Evolutionary conservation across 116 monocot genomes (phyloP), one percentile per base, ranked within the genome.

Genomic region (Posidonia oceanica): DNA sequence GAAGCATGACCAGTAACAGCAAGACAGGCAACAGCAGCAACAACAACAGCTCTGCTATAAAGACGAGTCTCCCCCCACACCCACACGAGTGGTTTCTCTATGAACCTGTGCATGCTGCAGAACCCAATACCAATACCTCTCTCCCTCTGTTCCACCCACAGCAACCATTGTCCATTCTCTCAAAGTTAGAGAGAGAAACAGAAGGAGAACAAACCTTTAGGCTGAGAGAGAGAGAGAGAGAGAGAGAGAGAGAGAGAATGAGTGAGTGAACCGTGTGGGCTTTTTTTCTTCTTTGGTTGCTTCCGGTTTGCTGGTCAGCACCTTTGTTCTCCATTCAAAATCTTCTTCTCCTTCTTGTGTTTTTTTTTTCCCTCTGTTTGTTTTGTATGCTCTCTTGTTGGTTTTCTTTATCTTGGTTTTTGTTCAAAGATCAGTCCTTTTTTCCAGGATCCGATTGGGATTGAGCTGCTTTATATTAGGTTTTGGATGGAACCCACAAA

Each of bases 61-160:
- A 67, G 67, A 52, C 52, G 12, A 67, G 41, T 15, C 65, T 40
- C 41, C 65, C 65, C 65, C 67, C 52, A 52, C 67, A 67, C 51
- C 52, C 67, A 67, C 67, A 67, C 67, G 67, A 67, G 52, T 20
- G 67, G 67, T 29, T 67, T 67, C 51, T 14, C 15, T 65, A 0
- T 52, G 51, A 52, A 67, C 52, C 51, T 52, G 67, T 52, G 67
- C 67, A 67, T 52, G 64, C 40, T 39, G 39, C 64, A 17, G 64
- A 29, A 13, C 67, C 67, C 67, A 67, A 52, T 51, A 36, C 67
- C 65, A 18, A 65, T 11, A 18, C 39, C 52, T 21, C 12, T 40
- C 66, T 64, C 21, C 40, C 42, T 52, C 67, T 20, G 2, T 51
- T 17, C 17, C 64, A 62, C 41, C 17, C 64, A 40, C n/a, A 16